Conservation (phyloP, 768 basidiomycete genomes). For the Cystobasidium ongulense region DNA sequence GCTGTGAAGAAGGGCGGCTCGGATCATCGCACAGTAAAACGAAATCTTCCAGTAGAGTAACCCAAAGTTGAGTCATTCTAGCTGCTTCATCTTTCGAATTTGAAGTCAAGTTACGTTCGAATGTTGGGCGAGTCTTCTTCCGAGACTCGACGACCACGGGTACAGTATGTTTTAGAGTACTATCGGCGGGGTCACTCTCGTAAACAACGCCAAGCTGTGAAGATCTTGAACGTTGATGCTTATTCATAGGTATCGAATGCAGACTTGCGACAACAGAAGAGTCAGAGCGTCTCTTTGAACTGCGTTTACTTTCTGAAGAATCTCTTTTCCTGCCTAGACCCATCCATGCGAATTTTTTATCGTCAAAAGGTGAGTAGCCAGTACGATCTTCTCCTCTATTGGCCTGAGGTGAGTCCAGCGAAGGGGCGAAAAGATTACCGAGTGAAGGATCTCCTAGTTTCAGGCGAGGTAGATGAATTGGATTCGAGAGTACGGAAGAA, state of each 20-base stretch:
- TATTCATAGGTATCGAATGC: neutral
- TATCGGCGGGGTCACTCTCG: neutral
- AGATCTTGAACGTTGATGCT: neutral
- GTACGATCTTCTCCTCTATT: neutral
- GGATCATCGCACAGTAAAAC: neutral
- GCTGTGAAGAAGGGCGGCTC: neutral
- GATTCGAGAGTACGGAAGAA: conserved; percentile 1
- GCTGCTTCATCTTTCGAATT: neutral
- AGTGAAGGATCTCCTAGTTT: neutral
- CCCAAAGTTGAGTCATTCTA: neutral
- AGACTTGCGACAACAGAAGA: neutral
- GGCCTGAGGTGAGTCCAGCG: neutral
- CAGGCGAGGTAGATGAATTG: neutral
- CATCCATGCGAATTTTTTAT: neutral
- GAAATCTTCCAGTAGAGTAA: neutral
- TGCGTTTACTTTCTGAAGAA: neutral
- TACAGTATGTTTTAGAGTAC: neutral
- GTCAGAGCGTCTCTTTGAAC: neutral
- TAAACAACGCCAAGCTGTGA: neutral
- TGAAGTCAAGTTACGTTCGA: neutral
- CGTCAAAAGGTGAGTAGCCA: neutral
- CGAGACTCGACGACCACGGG: neutral
- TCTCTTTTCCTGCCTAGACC: neutral
- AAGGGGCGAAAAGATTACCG: neutral
- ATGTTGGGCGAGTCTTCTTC: neutral